Base-by-base conservation (phyloP, 495 filamentous ascomycete genomes). In the Lasiosphaeriaceae sp. region DNA sequence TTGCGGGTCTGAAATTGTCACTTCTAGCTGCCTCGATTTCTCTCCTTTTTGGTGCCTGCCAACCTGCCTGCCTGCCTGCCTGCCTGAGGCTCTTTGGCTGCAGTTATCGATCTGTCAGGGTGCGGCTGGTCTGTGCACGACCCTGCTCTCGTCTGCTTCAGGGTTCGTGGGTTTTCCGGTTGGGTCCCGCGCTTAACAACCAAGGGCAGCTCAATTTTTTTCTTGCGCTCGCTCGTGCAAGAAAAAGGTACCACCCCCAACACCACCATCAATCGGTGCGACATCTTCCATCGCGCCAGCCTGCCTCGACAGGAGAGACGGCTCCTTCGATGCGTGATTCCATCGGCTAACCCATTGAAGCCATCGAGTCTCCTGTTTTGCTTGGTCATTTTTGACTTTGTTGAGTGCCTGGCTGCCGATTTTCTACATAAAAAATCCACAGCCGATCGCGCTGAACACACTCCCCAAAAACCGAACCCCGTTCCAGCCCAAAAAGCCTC, bases 301-400 rank as follows among this genome's bases (percentile, higher is more conserved):
- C 49, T 51, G 54, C 54, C 47, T 54, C 43, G 50, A 54, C 53
- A 54, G 57, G 49, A 56, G 43, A 52, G 26, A 50, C 49, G 50
- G 41, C 31, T 8, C 17, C n/a, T 43, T 64, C 53, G 61, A 60
- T 64, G 57, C 61, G 54, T 47, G 22, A 48, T 54, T 52, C 48
- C 35, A 63, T 59, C 56, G 52, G 45, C 41, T 45, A 50, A 17
- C 31, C n/a, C 35, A 56, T 60, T 60, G 49, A 43, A 37, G 47
- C 55, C 54, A 57, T 56, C 61, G 39, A 52, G 39, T 29, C 34
- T 11, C 3, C 44, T 52, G n/a, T 55, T 21, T 47, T 52, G 53
- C 48, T 37, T 16, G 39, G 20, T 48, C 22, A 22, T 56, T 35
- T 22, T 35, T 22, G 12, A 20, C 52, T 29, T 21, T 56, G 3